phyloP scores from a whole-genome alignment of 2,329 filamentous ascomycete species.

The Elsinoe necatrix region DNA sequence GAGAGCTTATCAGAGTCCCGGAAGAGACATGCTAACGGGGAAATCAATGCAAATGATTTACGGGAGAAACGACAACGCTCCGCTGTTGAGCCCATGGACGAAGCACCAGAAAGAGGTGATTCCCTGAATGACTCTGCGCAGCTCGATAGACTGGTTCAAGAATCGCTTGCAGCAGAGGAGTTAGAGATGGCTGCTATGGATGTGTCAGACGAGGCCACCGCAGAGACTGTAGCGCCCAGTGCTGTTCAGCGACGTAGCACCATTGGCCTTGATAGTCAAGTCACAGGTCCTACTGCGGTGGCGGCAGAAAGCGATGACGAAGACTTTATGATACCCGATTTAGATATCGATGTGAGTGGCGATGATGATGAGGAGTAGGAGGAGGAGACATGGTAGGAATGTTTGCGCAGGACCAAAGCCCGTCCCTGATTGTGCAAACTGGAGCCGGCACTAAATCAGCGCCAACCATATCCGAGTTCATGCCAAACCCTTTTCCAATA shows the following conservation, averaged over 20 bases:
- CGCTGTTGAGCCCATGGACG: background rate
- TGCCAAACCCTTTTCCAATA: background rate
- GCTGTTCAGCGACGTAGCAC: background rate
- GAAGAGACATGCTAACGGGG: background rate
- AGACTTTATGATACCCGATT: constrained; percentile 31
- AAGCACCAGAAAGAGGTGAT: background rate
- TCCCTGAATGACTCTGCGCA: background rate
- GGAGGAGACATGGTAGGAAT: too few relatives aligned
- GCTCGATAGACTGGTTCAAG: constrained; percentile 16
- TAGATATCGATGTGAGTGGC: constrained; percentile 27
- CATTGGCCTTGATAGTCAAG: constrained; percentile 1
- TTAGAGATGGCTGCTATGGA: background rate
- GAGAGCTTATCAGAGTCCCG: background rate
- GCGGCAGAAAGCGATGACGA: constrained; percentile 25
- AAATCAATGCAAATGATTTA: background rate
- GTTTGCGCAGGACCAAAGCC: too few relatives aligned
- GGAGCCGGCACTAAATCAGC: too few relatives aligned
- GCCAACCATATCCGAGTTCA: too few relatives aligned
- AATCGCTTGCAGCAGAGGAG: constrained; percentile 19
- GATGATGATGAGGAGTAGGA: constrained; percentile 22
- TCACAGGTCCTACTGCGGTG: background rate
- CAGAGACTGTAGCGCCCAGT: background rate
- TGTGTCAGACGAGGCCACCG: background rate
- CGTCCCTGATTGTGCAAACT: too few relatives aligned
- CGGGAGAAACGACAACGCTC: background rate